Evolutionary conservation across 192 early-diverging fungal species (phyloP).

Genomic region (Pecoramyces ruminantium): DNA sequence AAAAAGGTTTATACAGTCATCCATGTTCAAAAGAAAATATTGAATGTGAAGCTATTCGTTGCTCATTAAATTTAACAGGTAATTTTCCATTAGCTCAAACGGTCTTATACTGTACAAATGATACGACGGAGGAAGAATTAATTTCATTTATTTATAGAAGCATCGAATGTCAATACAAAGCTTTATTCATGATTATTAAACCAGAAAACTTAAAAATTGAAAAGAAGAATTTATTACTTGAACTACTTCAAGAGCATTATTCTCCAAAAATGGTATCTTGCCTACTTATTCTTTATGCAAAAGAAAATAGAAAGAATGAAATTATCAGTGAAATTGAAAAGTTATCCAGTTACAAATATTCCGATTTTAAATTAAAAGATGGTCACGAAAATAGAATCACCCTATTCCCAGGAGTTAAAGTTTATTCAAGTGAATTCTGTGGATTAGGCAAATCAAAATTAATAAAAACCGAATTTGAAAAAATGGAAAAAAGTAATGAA

Average conservation of each 20-base stretch:
- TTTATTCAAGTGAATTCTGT: background rate
- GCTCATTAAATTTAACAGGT: background rate
- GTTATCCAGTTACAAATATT: background rate
- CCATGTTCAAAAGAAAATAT: background rate
- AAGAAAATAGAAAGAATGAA: background rate
- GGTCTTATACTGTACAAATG: background rate
- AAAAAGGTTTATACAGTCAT: background rate
- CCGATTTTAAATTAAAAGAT: background rate
- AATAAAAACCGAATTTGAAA: background rate
- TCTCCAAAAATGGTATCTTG: background rate
- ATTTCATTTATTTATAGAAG: background rate
- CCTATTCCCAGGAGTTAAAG: background rate
- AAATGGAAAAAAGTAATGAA: background rate
- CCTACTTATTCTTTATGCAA: background rate
- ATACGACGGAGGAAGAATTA: background rate
- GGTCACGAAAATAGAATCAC: too few relatives aligned
- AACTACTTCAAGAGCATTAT: background rate
- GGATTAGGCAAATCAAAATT: background rate
- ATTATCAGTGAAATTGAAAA: background rate
- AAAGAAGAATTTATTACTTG: background rate
- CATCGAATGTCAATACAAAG: background rate
- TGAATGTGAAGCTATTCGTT: background rate
- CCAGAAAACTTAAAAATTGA: background rate
- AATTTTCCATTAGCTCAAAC: background rate
- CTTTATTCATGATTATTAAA: background rate